Evolutionary conservation across 805 yeast species (phyloP).

Genomic region (Lipomyces spencermartinsiae): DNA sequence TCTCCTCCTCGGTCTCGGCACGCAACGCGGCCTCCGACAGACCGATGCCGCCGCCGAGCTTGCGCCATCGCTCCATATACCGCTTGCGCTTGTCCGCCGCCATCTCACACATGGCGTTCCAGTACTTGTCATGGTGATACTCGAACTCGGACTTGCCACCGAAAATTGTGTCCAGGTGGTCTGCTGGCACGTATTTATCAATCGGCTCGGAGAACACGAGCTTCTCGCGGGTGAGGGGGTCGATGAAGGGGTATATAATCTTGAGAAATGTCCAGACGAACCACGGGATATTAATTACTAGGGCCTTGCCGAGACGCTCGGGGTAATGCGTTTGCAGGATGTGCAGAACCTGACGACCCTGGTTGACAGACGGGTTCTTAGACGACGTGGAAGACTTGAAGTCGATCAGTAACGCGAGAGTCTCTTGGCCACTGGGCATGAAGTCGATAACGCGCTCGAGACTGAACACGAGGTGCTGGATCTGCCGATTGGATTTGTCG

Average conservation of each 20-base stretch:
- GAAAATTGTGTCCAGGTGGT: slow-evolving; percentile 81
- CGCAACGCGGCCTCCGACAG: slow-evolving; percentile 83
- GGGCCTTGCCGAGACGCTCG: slow-evolving; percentile 91
- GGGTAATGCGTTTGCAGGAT: slow-evolving; percentile 97
- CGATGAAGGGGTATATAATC: slow-evolving; percentile 93
- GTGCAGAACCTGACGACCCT: slow-evolving; percentile 89
- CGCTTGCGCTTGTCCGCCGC: slow-evolving; percentile 63
- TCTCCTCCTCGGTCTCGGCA: slow-evolving; percentile 44
- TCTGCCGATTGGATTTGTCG: slow-evolving; percentile 85
- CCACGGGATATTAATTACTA: slow-evolving; percentile 91
- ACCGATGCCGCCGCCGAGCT: slow-evolving; percentile 77
- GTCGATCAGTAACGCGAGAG: slow-evolving; percentile 88
- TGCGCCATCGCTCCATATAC: slow-evolving; percentile 71
- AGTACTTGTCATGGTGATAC: slow-evolving; percentile 79
- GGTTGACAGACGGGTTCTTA: slow-evolving; percentile 85
- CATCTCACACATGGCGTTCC: slow-evolving; percentile 71
- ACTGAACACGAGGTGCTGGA: slow-evolving; percentile 93
- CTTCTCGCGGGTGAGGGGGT: slow-evolving; percentile 92
- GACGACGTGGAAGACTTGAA: slow-evolving; percentile 79
- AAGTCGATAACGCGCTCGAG: slow-evolving; percentile 89
- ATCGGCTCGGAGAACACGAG: slow-evolving; percentile 91
- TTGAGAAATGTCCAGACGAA: slow-evolving; percentile 91
- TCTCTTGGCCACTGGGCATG: slow-evolving; percentile 97
- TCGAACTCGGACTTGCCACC: slow-evolving; percentile 87
- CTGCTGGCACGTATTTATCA: slow-evolving; percentile 76